Conservation (phyloP, 2,329 filamentous ascomycete species). For the Pseudogymnoascus sp. region DNA sequence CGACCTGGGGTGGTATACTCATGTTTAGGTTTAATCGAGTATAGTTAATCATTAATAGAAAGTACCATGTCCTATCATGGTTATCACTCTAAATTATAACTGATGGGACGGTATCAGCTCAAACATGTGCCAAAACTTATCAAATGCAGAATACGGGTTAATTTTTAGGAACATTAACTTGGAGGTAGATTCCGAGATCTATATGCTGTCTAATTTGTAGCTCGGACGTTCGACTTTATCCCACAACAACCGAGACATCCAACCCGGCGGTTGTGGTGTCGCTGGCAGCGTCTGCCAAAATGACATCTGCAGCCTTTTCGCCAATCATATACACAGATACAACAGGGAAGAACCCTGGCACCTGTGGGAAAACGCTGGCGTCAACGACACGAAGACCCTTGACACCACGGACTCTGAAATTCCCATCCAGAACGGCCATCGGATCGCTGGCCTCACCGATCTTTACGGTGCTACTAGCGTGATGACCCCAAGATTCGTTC, state of each 20-base stretch:
- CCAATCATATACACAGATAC: conserved; percentile 25
- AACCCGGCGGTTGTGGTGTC: background rate
- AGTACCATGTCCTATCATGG: background rate
- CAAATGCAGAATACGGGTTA: background rate
- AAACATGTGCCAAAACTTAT: background rate
- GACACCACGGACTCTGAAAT: conserved; percentile 46
- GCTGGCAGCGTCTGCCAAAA: conserved; percentile 15
- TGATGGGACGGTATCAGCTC: background rate
- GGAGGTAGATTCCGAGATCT: background rate
- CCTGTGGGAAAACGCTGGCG: conserved; percentile 44
- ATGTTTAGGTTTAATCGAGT: background rate
- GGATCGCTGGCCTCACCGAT: conserved; percentile 48
- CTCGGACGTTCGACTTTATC: background rate
- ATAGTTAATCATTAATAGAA: background rate
- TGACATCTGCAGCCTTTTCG: conserved; percentile 27
- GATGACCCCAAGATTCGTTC: conserved; percentile 48
- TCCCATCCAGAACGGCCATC: conserved; percentile 45
- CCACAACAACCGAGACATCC: background rate
- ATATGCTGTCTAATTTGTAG: background rate
- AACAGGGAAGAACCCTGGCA: conserved; percentile 35
- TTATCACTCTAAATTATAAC: background rate
- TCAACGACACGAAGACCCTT: conserved; percentile 48
- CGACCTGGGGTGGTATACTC: background rate
- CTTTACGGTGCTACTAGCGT: conserved; percentile 46
- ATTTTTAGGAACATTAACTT: background rate